These are phyloP conservation scores for Pythium dissotocum DNA, from an alignment of 352 stramenopile species.

Conservation along the genomic window DNA sequence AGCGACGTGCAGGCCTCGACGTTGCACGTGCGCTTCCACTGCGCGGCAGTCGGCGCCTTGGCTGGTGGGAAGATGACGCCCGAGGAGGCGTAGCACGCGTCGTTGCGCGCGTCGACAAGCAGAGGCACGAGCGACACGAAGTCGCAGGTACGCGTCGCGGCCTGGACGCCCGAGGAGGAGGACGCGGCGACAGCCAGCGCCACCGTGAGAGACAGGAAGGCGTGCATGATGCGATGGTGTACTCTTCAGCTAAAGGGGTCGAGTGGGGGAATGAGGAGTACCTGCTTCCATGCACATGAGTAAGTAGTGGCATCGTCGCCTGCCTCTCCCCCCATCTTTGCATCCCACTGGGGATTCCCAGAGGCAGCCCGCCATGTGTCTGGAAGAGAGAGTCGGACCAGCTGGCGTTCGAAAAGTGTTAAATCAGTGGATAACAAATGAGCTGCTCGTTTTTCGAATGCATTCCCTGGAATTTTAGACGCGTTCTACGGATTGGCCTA, in stretches of 20 bases:
- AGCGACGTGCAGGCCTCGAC: slow-evolving; percentile 18
- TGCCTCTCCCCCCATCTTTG: not conserved
- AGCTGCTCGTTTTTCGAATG: not conserved
- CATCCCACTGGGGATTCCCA: not conserved
- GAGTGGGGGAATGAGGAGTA: slow-evolving; percentile 26
- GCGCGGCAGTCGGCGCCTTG: not conserved
- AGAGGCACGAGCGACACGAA: slow-evolving; percentile 26
- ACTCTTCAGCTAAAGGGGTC: slow-evolving; percentile 23
- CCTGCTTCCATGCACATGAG: not conserved
- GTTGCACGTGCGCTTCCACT: slow-evolving; percentile 20
- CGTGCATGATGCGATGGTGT: not conserved
- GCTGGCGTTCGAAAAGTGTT: not conserved
- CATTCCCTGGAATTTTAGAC: not conserved
- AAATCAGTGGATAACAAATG: slow-evolving; percentile 8
- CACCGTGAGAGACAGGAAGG: slow-evolving; percentile 2
- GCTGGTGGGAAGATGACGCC: slow-evolving; percentile 24
- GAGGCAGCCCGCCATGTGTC: not conserved
- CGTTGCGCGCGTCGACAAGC: slow-evolving; percentile 27
- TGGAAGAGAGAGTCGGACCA: slow-evolving; percentile 3
- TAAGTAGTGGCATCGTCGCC: not conserved
- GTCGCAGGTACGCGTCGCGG: slow-evolving; percentile 16
- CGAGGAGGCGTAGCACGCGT: slow-evolving; percentile 22
- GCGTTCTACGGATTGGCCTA: not conserved
- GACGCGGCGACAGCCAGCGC: slow-evolving; percentile 2
- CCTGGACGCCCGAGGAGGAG: not conserved